Percentiles rank a stretch among this genome's conserved stretches.
Evolutionary conservation across 2,329 filamentous ascomycete species (phyloP).

Genomic region (Ophiosphaerella herpotricha): DNA sequence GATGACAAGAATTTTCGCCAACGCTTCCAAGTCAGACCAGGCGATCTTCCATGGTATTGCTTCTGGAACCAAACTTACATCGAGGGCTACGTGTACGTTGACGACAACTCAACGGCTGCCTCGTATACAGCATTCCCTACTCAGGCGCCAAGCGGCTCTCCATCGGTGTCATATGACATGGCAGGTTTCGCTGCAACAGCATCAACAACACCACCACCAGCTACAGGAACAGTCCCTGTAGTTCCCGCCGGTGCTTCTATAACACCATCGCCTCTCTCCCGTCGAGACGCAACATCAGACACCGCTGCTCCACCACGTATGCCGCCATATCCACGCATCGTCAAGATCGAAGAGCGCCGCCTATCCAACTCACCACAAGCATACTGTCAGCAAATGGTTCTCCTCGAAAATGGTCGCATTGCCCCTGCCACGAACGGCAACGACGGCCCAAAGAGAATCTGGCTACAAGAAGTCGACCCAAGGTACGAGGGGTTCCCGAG

Average conservation of each 20-base stretch:
- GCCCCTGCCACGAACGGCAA: conserved; percentile 41
- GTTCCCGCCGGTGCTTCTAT: conserved; percentile 4
- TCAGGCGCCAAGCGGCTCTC: conserved; percentile 24
- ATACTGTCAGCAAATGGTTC: conserved; percentile 69
- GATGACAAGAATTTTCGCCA: conserved; percentile 35
- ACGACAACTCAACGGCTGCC: conserved; percentile 54
- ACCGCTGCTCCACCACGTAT: conserved; percentile 27
- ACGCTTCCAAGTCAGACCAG: conserved; percentile 54
- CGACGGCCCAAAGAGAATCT: conserved; percentile 44
- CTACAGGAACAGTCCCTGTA: conserved; percentile 9
- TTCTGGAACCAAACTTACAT: conserved; percentile 70
- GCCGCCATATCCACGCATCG: conserved; percentile 58
- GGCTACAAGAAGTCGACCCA: conserved; percentile 50
- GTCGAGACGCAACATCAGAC: conserved; percentile 21
- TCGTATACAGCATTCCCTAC: conserved; percentile 34
- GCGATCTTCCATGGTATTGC: conserved; percentile 70
- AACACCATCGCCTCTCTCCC: conserved; percentile 12
- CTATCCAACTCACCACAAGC: conserved; percentile 54
- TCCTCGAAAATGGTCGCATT: conserved; percentile 58
- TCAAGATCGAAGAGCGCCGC: conserved; percentile 70
- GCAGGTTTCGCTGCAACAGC: conserved; percentile 12
- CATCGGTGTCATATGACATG: conserved; percentile 16
- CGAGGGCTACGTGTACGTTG: conserved; percentile 69
- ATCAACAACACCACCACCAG: conserved; percentile 7
- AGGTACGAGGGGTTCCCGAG: conserved; percentile 31